phyloP scores from a whole-genome alignment of 2,329 filamentous ascomycete species.

The Fusarium sp. region DNA sequence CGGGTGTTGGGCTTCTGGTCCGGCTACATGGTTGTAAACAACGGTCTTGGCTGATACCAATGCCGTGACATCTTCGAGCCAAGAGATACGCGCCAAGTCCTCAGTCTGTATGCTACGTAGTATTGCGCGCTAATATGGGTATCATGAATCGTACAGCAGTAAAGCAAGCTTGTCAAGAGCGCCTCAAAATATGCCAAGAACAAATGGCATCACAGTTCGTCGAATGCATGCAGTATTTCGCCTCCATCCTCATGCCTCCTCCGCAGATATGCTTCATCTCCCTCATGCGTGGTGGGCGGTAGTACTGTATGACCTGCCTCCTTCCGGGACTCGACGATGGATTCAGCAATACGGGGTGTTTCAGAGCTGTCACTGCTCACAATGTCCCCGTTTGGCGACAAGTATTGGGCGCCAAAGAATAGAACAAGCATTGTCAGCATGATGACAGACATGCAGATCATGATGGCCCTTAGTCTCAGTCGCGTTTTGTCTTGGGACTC shows the following conservation, averaged over 20 bases:
- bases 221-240: slow-evolving; percentile 57
- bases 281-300: slow-evolving; percentile 35
- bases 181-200: slow-evolving; percentile 1
- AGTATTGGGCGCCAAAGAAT: slow-evolving; percentile 48
- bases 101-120: not conserved
- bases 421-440: slow-evolving; percentile 62
- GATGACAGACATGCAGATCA: slow-evolving; percentile 67
- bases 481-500: slow-evolving; percentile 77
- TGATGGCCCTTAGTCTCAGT: slow-evolving; percentile 70
- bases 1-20: not conserved
- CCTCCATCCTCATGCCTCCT: slow-evolving; percentile 45
- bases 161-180: slow-evolving; percentile 9
- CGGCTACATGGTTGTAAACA: not conserved
- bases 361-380: slow-evolving; percentile 13
- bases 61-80: not conserved
- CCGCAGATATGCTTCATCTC: slow-evolving; percentile 39
- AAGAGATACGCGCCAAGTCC: not conserved
- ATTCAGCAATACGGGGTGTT: slow-evolving; percentile 34
- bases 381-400: slow-evolving; percentile 21
- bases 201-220: slow-evolving; percentile 55
- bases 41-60: not conserved
- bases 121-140: slow-evolving; percentile 26
- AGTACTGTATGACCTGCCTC: slow-evolving; percentile 36
- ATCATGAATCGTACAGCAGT: slow-evolving; percentile 32
- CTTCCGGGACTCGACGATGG: slow-evolving; percentile 38